These are phyloP conservation scores for Mytilinidion resinicola DNA, from an alignment of 495 filamentous ascomycete species.

Conservation along the genomic window DNA sequence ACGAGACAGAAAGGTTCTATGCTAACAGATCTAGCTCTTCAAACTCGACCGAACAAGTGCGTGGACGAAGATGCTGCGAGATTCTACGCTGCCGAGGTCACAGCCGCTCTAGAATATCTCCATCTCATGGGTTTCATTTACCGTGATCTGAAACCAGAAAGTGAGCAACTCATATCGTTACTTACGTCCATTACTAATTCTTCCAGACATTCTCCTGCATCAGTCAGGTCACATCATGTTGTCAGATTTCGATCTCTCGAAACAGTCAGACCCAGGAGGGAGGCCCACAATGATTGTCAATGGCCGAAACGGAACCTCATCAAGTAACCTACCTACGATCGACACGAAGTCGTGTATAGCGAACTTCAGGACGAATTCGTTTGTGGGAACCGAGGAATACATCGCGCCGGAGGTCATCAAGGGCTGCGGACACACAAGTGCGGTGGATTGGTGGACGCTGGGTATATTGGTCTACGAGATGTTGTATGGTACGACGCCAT, in stretches of 20 bases:
- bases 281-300: slow-evolving; percentile 90
- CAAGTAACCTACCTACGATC: slow-evolving; percentile 81
- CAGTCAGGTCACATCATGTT: slow-evolving; percentile 99
- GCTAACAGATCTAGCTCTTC: slow-evolving; percentile 54
- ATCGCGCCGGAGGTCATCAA: slow-evolving; percentile 99
- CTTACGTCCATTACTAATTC: slow-evolving; percentile 21
- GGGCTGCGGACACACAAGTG: slow-evolving; percentile 94
- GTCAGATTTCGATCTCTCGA: slow-evolving; percentile 96
- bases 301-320: slow-evolving; percentile 72
- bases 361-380: slow-evolving; percentile 97
- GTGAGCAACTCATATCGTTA: slow-evolving; percentile 47
- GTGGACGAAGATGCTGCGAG: slow-evolving; percentile 94
- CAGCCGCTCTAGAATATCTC: slow-evolving; percentile 90
- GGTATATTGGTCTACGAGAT: slow-evolving; percentile 98
- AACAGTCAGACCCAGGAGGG: slow-evolving; percentile 93
- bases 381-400: slow-evolving; percentile 97
- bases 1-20: background rate
- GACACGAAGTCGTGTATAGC: slow-evolving; percentile 98
- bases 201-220: slow-evolving; percentile 86
- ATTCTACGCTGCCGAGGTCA: slow-evolving; percentile 98
- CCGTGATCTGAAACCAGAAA: slow-evolving; percentile 95
- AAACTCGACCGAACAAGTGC: slow-evolving; percentile 94
- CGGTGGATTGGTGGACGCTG: slow-evolving; percentile 98
- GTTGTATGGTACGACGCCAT: slow-evolving; percentile 97
- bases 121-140: slow-evolving; percentile 99